A percentile compares a stretch with the other conserved stretches of the same genome.
These are phyloP conservation scores for Nematodospora valgi DNA, from an alignment of 805 yeast genomes.

Conservation along the genomic window DNA sequence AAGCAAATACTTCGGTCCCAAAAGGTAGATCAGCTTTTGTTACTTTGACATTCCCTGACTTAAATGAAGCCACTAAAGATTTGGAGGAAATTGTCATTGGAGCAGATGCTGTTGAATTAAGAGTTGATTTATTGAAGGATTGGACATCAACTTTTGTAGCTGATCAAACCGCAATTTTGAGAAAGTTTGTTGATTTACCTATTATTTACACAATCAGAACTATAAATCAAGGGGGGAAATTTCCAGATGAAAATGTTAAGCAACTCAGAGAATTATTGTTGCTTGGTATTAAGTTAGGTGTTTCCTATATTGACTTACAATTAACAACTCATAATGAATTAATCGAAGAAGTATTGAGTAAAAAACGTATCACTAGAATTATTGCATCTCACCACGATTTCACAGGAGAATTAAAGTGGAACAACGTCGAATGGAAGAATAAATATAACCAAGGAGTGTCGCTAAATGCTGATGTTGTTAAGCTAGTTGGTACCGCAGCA, in stretches of 20 bases:
- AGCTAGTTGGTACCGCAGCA: conserved; percentile 78
- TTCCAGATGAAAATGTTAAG: conserved; percentile 56
- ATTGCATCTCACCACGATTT: conserved; percentile 85
- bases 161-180: conserved; percentile 66
- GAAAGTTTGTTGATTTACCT: conserved; percentile 66
- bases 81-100: conserved; percentile 62
- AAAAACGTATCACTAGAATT: conserved; percentile 60
- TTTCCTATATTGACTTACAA: conserved; percentile 79
- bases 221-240: conserved; percentile 74
- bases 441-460: conserved; percentile 65
- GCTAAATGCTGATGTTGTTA: conserved; percentile 68
- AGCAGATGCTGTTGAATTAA: conserved; percentile 75
- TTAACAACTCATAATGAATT: conserved; percentile 60
- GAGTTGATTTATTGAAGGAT: conserved; percentile 67
- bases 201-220: conserved; percentile 81
- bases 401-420: conserved; percentile 61
- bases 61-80: conserved; percentile 41
- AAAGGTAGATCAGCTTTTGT: conserved; percentile 60
- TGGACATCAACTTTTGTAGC: conserved; percentile 56
- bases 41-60: conserved; percentile 66
- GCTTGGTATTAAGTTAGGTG: conserved; percentile 72
- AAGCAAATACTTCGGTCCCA: conserved; percentile 36
- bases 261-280: conserved; percentile 48
- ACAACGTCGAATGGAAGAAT: conserved; percentile 67
- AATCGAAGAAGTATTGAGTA: conserved; percentile 47